Evolutionary conservation across 345 rosid species (phyloP).

Genomic region (Eucalyptus globulus): DNA sequence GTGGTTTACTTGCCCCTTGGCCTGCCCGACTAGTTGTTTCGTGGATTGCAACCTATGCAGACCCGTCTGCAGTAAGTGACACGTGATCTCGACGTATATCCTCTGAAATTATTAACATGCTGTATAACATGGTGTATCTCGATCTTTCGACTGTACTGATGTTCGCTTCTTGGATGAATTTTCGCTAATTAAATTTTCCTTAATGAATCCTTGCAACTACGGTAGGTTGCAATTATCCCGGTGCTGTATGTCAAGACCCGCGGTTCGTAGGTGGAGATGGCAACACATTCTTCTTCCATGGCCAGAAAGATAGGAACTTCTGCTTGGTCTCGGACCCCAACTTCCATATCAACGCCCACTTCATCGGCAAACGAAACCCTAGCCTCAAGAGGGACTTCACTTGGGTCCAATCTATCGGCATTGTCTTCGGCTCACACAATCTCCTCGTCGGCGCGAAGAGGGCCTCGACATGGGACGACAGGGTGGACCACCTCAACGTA

Average conservation of each 20-base stretch:
- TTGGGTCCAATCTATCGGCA: slow-evolving; percentile 63
- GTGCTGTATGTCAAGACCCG: slow-evolving; percentile 64
- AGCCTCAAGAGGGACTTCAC: slow-evolving; percentile 57
- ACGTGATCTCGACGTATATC: not conserved
- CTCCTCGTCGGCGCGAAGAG: slow-evolving; percentile 44
- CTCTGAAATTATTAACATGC: not conserved
- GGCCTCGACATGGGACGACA: slow-evolving; percentile 31
- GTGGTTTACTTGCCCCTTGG: not conserved
- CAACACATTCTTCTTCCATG: slow-evolving; percentile 61
- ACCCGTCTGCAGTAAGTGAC: not conserved
- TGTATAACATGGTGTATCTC: not conserved
- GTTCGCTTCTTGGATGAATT: not conserved
- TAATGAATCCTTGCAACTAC: slow-evolving; percentile 4
- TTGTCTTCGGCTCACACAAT: slow-evolving; percentile 42
- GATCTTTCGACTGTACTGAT: not conserved
- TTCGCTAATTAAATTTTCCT: slow-evolving; percentile 24
- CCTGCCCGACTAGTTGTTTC: not conserved
- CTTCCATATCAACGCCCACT: slow-evolving; percentile 62
- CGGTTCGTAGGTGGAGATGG: slow-evolving; percentile 79
- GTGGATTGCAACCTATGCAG: not conserved
- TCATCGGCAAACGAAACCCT: slow-evolving; percentile 46
- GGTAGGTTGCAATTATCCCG: not conserved
- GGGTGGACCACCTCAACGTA: slow-evolving; percentile 28
- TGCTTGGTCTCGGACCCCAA: slow-evolving; percentile 54
- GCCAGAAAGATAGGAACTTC: slow-evolving; percentile 26